Evolutionary conservation across 2,329 filamentous ascomycete species (phyloP).

Genomic region (Rutstroemia sp.): DNA sequence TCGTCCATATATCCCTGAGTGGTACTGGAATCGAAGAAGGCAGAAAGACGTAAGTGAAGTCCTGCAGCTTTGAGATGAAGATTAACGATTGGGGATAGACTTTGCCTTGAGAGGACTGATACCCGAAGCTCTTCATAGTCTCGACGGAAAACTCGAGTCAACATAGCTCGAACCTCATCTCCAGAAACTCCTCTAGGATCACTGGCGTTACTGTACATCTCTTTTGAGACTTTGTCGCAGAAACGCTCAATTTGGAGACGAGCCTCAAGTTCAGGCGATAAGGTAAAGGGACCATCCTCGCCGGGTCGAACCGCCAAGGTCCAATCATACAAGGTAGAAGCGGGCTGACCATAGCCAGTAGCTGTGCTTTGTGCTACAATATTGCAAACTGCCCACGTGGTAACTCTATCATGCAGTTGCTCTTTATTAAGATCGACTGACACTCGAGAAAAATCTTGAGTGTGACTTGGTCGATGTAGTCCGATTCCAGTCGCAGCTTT

Average conservation of each 20-base stretch:
- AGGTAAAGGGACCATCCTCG: slow-evolving; percentile 50
- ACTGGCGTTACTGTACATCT: slow-evolving; percentile 71
- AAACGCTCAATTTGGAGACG: slow-evolving; percentile 67
- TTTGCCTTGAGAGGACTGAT: slow-evolving; percentile 47
- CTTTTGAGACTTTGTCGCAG: slow-evolving; percentile 69
- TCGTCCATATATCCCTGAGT: slow-evolving; percentile 67
- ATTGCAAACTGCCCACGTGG: slow-evolving; percentile 80
- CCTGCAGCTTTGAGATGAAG: slow-evolving; percentile 67
- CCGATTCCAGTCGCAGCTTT: slow-evolving; percentile 80
- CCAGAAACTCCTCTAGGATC: slow-evolving; percentile 63
- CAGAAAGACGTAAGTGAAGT: slow-evolving; percentile 68
- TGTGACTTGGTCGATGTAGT: slow-evolving; percentile 71
- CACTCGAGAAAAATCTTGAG: slow-evolving; percentile 74
- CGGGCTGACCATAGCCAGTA: slow-evolving; percentile 78
- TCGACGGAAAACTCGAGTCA: slow-evolving; percentile 59
- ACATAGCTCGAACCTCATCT: slow-evolving; percentile 58
- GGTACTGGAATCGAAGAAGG: slow-evolving; percentile 72
- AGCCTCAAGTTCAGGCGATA: slow-evolving; percentile 57
- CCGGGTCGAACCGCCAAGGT: slow-evolving; percentile 56
- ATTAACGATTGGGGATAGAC: slow-evolving; percentile 49
- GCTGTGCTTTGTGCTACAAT: slow-evolving; percentile 75
- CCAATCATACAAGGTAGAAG: slow-evolving; percentile 71
- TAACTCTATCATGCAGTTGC: slow-evolving; percentile 69
- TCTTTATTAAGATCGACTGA: slow-evolving; percentile 70
- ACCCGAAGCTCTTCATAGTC: slow-evolving; percentile 58